Evolutionary conservation across 176 grass and related monocot species (phyloP).

Genomic region (Hyparrhenia diplandra): DNA sequence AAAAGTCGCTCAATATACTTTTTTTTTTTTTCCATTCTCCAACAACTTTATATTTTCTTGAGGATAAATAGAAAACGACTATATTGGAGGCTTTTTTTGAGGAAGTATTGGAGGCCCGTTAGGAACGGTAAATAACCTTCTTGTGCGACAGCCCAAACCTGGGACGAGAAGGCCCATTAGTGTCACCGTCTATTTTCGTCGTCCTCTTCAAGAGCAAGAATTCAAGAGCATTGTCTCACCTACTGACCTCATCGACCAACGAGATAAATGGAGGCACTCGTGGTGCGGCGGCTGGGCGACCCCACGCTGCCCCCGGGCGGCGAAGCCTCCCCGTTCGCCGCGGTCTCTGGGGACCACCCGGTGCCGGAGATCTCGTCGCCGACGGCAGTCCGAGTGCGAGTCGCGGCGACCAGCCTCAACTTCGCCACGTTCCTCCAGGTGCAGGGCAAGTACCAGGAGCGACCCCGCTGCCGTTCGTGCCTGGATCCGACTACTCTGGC

Average conservation of each 20-base stretch:
- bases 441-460: constrained; percentile 91
- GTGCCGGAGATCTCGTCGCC: constrained; percentile 53
- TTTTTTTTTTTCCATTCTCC: no score
- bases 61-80: no score
- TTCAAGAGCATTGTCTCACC: background rate
- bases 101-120: no score
- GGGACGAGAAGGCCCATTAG: background rate
- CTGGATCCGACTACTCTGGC: constrained; percentile 78
- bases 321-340: constrained; percentile 44
- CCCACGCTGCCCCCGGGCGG: constrained; percentile 52
- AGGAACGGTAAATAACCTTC: no score
- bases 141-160: background rate
- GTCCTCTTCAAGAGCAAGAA: no score
- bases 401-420: constrained; percentile 77
- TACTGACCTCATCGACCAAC: background rate
- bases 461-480: constrained; percentile 62
- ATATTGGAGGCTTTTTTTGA: no score
- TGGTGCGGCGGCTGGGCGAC: constrained; percentile 69
- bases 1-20: no score
- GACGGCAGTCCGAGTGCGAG: constrained; percentile 66
- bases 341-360: constrained; percentile 33
- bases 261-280: constrained; percentile 61
- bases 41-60: no score
- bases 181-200: background rate
- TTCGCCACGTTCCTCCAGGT: constrained; percentile 81